These are phyloP conservation scores for Staphylotrichum tortipilum DNA, from an alignment of 495 filamentous ascomycete species.

Conservation along the genomic window DNA sequence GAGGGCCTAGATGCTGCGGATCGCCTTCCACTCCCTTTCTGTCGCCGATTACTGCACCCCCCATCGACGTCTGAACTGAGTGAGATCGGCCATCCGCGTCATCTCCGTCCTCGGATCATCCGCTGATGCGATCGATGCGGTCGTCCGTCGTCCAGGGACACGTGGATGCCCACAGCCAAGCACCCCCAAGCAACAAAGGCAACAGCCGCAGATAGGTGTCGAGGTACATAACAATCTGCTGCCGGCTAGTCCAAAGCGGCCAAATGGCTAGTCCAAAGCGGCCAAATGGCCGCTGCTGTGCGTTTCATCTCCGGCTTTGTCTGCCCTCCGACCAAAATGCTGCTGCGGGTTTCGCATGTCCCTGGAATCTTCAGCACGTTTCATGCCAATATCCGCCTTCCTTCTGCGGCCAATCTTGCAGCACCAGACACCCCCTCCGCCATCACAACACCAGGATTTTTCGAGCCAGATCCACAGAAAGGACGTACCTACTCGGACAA, in stretches of 20 bases:
- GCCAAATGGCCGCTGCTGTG: neutral
- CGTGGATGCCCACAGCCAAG: constrained; percentile 6
- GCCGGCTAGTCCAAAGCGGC: constrained; percentile 2
- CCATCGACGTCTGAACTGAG: neutral
- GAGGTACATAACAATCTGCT: too few species aligned
- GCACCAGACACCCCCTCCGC: neutral
- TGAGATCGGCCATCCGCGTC: constrained; percentile 15
- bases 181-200: too few species aligned
- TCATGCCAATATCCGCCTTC: constrained; percentile 11
- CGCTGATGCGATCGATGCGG: constrained; percentile 9
- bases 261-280: constrained; percentile 2
- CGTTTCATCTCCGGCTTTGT: constrained; percentile 9
- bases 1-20: constrained; percentile 26
- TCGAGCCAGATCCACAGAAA: neutral
- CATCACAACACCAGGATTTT: neutral
- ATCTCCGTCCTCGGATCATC: constrained; percentile 8
- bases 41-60: too few species aligned
- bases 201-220: too few species aligned
- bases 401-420: neutral
- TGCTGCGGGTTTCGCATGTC: constrained; percentile 8
- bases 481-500: too few species aligned
- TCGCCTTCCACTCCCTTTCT: too few species aligned
- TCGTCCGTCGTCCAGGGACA: constrained; percentile 13
- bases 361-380: constrained; percentile 9
- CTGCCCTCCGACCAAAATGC: constrained; percentile 5